Percentiles rank a stretch among this genome's conserved stretches.
Evolutionary conservation across 1,284 basidiomycete genomes (phyloP).

Genomic region (Ceratobasidium sp.): DNA sequence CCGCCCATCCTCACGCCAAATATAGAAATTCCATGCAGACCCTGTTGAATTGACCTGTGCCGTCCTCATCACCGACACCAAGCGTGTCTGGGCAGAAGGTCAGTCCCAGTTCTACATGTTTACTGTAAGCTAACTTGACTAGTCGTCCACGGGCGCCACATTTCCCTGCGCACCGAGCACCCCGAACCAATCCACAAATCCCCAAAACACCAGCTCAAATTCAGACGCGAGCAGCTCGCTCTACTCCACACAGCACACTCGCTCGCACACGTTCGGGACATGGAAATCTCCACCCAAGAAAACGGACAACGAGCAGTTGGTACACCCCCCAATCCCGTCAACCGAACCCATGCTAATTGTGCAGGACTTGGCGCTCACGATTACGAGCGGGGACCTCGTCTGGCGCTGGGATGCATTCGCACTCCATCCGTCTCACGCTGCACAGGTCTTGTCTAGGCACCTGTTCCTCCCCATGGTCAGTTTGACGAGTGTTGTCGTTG

Average conservation of each 20-base stretch:
- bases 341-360: not conserved
- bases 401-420: conserved; percentile 27
- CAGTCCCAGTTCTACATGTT: not conserved
- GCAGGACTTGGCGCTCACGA: conserved; percentile 7
- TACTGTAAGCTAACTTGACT: not conserved
- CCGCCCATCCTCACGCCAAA: not conserved
- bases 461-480: conserved; percentile 6
- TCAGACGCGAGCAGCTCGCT: conserved; percentile 1
- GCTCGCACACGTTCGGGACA: not conserved
- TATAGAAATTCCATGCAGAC: conserved; percentile 26
- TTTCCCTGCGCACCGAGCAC: conserved; percentile 11
- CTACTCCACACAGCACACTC: not conserved
- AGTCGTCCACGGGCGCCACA: conserved; percentile 22
- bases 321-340: not conserved
- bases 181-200: not conserved
- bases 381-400: not conserved
- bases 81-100: conserved; percentile 29
- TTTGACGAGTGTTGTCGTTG: not conserved
- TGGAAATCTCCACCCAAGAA: not conserved
- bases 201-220: not conserved
- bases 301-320: not conserved
- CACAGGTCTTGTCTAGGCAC: conserved; percentile 1
- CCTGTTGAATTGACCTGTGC: not conserved
- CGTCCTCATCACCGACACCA: conserved; percentile 20
- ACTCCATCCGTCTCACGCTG: conserved; percentile 7